phyloP scores from a whole-genome alignment of 2,329 filamentous ascomycete genomes.

The Coniochaeta sp. region DNA sequence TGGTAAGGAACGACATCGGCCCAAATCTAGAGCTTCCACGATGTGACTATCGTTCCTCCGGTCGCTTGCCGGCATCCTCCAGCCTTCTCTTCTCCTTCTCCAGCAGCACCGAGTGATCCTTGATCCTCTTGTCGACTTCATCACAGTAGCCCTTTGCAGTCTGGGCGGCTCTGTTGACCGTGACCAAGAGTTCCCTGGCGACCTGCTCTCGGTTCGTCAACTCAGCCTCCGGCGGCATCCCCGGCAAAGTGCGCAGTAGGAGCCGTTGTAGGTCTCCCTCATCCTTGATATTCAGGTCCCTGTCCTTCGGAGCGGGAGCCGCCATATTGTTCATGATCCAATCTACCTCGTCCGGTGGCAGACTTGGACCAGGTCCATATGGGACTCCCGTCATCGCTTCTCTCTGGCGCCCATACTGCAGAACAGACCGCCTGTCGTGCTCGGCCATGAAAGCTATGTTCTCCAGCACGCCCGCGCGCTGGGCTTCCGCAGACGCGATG shows the following conservation, averaged over 20 bases:
- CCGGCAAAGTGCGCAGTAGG: not conserved
- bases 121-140: slow-evolving; percentile 14
- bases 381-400: slow-evolving; percentile 3
- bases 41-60: slow-evolving; percentile 7
- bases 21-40: not conserved
- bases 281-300: not conserved
- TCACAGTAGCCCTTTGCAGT: slow-evolving; percentile 12
- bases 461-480: slow-evolving; percentile 19
- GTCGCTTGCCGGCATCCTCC: slow-evolving; percentile 12
- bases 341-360: slow-evolving; percentile 16
- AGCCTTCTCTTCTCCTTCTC: slow-evolving; percentile 16
- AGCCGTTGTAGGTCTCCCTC: not conserved
- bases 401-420: slow-evolving; percentile 12
- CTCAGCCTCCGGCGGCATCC: not conserved
- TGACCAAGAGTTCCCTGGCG: not conserved
- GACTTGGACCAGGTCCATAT: not conserved
- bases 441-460: slow-evolving; percentile 24
- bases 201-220: not conserved
- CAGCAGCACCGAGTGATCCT: slow-evolving; percentile 10
- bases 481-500: slow-evolving; percentile 21
- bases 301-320: slow-evolving; percentile 9
- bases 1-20: no score
- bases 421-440: slow-evolving; percentile 22
- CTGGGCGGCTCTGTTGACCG: not conserved
- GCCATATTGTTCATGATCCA: slow-evolving; percentile 19